Base-by-base conservation (phyloP, 2,329 filamentous ascomycete genomes). In the Claviceps citrina region DNA sequence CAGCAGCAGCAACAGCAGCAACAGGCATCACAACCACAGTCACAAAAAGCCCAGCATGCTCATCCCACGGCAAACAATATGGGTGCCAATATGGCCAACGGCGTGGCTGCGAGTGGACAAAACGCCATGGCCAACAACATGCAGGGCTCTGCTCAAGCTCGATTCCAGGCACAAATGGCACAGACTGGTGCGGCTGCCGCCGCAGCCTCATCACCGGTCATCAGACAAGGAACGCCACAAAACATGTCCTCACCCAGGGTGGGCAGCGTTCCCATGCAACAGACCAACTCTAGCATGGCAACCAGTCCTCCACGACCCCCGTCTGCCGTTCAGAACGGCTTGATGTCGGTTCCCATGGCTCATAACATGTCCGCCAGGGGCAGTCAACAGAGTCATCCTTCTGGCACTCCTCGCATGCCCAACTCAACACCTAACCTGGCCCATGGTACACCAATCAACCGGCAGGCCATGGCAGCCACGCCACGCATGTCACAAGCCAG, bases 181-280 rank as follows among this genome's bases (percentile, higher is more conserved):
- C 77, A 81, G 51, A 64, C 72, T 13, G n/a, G n/a, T n/a, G 37
- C 26, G 3, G 5, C 32, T 6, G 20, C 16, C 30, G 30, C 35
- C 7, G 69, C 73, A 4, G 76, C 75, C 1, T 77, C 78, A 7
- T 84, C 82, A n/a, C 82, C 83, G 0, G 64, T 76, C 42, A 58
- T 71, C 18, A 67, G 73, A 12, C 76, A 81, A 48, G 72, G 71
- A 18, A 80, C 76, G 1, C 76, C 76, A 10, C 73, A 76, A 41
- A 73, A 71, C 42, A 71, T 73, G 61, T 79, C 76, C 5, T 80
- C 76, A 1, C 77, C 76, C 7, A 77, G 74, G 66, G 68, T 75
- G n/a, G 66, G 66, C 32, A 69, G 69, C 27, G 70, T 71, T 20
- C 62, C 73, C 0, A 81, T 81, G 76, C 73, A 78, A 45, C 67